Evolutionary conservation across 78 protist genomes (phyloP).

Genomic region (Dictyostelium firmibasis): DNA sequence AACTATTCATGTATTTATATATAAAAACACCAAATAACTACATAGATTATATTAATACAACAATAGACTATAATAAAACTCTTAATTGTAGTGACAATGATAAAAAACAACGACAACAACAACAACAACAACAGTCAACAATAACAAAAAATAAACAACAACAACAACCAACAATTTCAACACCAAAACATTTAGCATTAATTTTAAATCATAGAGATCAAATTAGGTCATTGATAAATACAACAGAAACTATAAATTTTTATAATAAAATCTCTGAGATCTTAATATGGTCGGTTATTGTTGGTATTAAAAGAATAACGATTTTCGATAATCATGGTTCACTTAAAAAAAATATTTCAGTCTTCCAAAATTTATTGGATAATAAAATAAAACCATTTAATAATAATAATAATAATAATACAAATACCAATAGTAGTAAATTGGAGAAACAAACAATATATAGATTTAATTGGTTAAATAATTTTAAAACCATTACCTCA

Average conservation of each 20-base stretch:
- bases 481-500: neutral
- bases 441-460: neutral
- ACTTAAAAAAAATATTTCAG: conserved; percentile 12
- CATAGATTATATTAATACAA: neutral
- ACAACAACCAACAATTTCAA: neutral
- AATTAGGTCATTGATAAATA: neutral
- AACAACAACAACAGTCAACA: neutral
- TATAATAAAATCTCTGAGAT: conserved; percentile 18
- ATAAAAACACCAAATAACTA: conserved; percentile 10
- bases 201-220: conserved; percentile 37
- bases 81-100: neutral
- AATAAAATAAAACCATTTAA: neutral
- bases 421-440: neutral
- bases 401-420: neutral
- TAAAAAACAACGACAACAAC: neutral
- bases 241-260: neutral
- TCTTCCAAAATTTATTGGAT: neutral
- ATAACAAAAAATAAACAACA: neutral
- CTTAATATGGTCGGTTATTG: conserved; percentile 16
- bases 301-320: conserved; percentile 26
- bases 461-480: conserved; percentile 42
- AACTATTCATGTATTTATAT: neutral
- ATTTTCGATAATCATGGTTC: conserved; percentile 41
- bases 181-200: conserved; percentile 54
- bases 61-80: neutral